Evolutionary conservation across 2,329 filamentous ascomycete species (phyloP).

Genomic region (Trichoderma guizhouense): DNA sequence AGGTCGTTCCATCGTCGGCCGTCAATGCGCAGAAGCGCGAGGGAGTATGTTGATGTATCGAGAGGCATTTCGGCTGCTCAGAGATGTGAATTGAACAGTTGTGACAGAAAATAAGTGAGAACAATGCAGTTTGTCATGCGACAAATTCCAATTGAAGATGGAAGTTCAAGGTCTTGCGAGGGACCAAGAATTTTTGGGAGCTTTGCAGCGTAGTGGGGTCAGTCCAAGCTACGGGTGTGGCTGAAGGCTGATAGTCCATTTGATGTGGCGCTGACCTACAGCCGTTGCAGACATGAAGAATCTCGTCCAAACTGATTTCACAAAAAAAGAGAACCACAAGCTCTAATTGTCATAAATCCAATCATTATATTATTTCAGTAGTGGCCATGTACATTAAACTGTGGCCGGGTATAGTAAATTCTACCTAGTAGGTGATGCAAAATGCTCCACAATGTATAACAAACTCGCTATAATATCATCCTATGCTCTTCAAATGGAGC

Average conservation of each 20-base stretch:
- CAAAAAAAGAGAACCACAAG: background rate
- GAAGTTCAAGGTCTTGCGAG: background rate
- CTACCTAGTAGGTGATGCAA: background rate
- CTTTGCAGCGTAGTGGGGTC: conserved; percentile 13
- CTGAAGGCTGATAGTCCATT: background rate
- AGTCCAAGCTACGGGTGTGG: conserved; percentile 8
- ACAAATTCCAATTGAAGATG: background rate
- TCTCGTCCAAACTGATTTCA: background rate
- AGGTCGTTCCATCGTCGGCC: conserved; percentile 96
- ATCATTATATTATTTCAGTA: background rate
- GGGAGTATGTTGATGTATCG: conserved; percentile 86
- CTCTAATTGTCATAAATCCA: background rate
- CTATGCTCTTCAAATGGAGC: conserved; percentile 37
- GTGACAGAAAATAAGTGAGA: no score
- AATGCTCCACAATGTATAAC: background rate
- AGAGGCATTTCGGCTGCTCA: conserved; percentile 66
- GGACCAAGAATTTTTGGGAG: conserved; percentile 17
- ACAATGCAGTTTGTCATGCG: background rate
- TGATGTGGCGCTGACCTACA: background rate
- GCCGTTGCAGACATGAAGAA: background rate
- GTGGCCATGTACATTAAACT: background rate
- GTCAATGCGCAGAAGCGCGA: conserved; percentile 79
- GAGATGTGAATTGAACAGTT: background rate
- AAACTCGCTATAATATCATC: conserved; percentile 37
- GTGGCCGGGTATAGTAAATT: conserved; percentile 2